Percentiles rank a stretch among this genome's conserved stretches.
Conservation (phyloP, 768 basidiomycete genomes). For the Termitomyces sp. region DNA sequence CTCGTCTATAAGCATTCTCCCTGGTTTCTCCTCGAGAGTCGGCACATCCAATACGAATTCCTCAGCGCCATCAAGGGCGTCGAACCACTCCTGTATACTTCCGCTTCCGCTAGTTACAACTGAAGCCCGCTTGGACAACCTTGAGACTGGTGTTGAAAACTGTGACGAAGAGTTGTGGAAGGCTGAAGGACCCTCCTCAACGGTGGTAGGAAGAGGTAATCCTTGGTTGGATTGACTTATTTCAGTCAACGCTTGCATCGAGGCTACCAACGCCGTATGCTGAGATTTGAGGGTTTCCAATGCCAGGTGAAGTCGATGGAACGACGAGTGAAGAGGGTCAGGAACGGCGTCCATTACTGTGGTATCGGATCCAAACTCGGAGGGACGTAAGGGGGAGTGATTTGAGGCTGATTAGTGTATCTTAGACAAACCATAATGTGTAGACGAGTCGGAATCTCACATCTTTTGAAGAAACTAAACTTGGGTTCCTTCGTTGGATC, state of each 20-base stretch:
- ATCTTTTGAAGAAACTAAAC: constrained; percentile 61
- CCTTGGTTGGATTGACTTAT: constrained; percentile 20
- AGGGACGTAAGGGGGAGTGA: constrained; percentile 14
- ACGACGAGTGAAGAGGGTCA: constrained; percentile 16
- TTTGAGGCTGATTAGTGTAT: constrained; percentile 17
- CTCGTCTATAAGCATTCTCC: constrained; percentile 33
- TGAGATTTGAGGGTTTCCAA: constrained; percentile 56
- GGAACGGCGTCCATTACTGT: constrained; percentile 1
- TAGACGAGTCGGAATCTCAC: constrained; percentile 26
- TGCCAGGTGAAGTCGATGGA: constrained; percentile 41
- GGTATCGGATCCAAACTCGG: constrained; percentile 15
- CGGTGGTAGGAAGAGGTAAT: constrained; percentile 39
- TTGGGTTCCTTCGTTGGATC: constrained; percentile 31
- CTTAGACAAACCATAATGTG: constrained; percentile 1
- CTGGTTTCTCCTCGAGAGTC: constrained; percentile 34
- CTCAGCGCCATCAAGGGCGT: constrained; percentile 66
- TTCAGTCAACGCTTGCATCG: constrained; percentile 32
- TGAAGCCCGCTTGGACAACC: constrained; percentile 39
- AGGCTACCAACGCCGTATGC: constrained; percentile 45
- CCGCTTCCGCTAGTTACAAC: constrained; percentile 46
- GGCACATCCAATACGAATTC: constrained; percentile 62
- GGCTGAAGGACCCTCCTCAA: constrained; percentile 35
- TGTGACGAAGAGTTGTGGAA: constrained; percentile 13
- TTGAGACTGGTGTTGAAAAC: constrained; percentile 24
- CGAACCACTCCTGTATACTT: constrained; percentile 67